Conservation (phyloP, 2,329 filamentous ascomycete species). For the Coniochaeta prunicola region DNA sequence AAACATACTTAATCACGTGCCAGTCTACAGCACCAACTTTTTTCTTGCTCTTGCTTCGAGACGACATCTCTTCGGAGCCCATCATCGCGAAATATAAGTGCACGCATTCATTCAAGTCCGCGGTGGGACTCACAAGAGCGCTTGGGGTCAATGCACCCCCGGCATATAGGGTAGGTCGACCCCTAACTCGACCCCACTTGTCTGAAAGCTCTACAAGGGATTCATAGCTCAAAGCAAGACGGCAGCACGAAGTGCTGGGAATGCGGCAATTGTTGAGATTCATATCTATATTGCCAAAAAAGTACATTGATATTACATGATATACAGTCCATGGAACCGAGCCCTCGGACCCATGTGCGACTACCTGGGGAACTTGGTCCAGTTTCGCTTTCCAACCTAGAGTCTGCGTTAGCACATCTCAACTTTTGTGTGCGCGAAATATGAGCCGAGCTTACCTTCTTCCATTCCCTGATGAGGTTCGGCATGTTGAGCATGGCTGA, state of each 20-base stretch:
- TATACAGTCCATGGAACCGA: background rate
- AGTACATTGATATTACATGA: slow-evolving; percentile 1
- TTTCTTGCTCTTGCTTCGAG: background rate
- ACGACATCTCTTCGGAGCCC: background rate
- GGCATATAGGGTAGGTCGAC: background rate
- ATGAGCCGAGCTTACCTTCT: slow-evolving; percentile 56
- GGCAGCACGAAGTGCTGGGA: background rate
- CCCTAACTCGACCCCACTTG: background rate
- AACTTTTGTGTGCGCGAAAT: background rate
- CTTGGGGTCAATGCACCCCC: background rate
- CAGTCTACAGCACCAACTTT: background rate
- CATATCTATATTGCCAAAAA: background rate
- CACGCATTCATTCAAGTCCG: background rate
- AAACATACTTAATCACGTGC: background rate
- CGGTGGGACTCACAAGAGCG: background rate
- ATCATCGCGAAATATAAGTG: background rate
- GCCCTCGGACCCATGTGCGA: no score
- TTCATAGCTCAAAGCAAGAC: background rate
- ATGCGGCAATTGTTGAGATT: background rate
- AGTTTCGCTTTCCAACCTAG: slow-evolving; percentile 47
- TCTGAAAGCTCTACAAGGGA: background rate
- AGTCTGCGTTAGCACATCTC: slow-evolving; percentile 23
- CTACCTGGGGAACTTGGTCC: slow-evolving; percentile 49
- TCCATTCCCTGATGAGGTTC: slow-evolving; percentile 85
- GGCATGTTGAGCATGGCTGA: slow-evolving; percentile 95